A percentile compares a stretch with the other conserved stretches of the same genome.
These are phyloP conservation scores for Chaetomium sp. DNA, from an alignment of 2,329 filamentous ascomycete species.

Conservation along the genomic window DNA sequence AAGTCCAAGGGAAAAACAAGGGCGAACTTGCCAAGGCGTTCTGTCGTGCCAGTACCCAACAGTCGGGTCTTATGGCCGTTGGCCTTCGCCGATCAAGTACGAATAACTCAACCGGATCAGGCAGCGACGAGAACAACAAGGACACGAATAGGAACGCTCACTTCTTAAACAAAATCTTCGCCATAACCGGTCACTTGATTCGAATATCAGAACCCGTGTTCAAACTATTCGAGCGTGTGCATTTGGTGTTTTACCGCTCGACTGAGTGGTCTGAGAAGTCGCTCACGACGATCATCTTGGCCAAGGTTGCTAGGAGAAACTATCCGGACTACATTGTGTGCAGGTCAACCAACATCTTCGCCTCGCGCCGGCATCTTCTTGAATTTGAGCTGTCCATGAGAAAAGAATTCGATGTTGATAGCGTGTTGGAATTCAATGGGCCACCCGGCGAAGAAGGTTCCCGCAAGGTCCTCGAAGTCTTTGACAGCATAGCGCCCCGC, in stretches of 20 bases:
- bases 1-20: constrained; percentile 83
- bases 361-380: constrained; percentile 64
- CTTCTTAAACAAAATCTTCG: constrained; percentile 70
- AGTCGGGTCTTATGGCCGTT: constrained; percentile 66
- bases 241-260: constrained; percentile 91
- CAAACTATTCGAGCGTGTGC: constrained; percentile 86
- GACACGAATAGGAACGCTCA: constrained; percentile 62
- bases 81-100: constrained; percentile 60
- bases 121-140: constrained; percentile 32
- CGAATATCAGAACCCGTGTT: constrained; percentile 66
- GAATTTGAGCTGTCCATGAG: constrained; percentile 87
- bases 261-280: constrained; percentile 98
- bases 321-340: constrained; percentile 90
- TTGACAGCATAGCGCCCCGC: constrained; percentile 68
- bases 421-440: constrained; percentile 71
- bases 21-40: constrained; percentile 69
- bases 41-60: constrained; percentile 64
- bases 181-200: constrained; percentile 74
- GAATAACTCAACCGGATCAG: constrained; percentile 45
- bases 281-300: constrained; percentile 86
- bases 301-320: constrained; percentile 78
- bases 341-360: constrained; percentile 82
- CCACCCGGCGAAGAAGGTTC: constrained; percentile 59
- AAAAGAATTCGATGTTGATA: constrained; percentile 75
- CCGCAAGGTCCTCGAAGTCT: constrained; percentile 62